These are phyloP conservation scores for Austroboletus novae-zelandiae DNA, from an alignment of 1,284 basidiomycete genomes.

Conservation along the genomic window DNA sequence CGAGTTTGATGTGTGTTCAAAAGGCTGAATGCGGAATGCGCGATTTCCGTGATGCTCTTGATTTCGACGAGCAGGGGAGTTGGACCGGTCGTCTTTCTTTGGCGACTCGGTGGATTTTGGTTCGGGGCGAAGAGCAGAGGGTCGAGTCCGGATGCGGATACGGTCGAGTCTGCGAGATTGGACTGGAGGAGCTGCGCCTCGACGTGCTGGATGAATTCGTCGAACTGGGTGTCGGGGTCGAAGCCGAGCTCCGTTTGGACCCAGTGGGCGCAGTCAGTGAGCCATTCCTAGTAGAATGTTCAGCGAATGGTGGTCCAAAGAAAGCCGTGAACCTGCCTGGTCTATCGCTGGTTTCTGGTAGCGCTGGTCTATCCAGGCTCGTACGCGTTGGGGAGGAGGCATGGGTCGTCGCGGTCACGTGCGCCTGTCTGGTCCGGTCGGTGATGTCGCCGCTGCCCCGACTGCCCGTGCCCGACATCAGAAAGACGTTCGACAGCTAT, in stretches of 20 bases:
- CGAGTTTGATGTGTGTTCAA: constrained; percentile 62
- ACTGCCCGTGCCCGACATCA: constrained; percentile 84
- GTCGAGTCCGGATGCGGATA: constrained; percentile 61
- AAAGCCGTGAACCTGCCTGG: constrained; percentile 37
- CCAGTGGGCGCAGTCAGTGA: constrained; percentile 67
- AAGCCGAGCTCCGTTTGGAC: constrained; percentile 48
- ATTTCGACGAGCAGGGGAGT: constrained; percentile 67
- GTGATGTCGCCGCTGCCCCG: constrained; percentile 42
- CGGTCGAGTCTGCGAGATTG: constrained; percentile 65
- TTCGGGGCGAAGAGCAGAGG: constrained; percentile 41
- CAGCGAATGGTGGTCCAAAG: not conserved
- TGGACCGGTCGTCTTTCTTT: constrained; percentile 34
- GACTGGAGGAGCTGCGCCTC: constrained; percentile 70
- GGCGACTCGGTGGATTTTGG: constrained; percentile 7
- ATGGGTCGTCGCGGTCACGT: constrained; percentile 15
- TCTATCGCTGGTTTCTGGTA: constrained; percentile 58
- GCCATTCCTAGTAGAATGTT: constrained; percentile 56
- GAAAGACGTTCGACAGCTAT: constrained; percentile 78
- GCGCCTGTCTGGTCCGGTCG: constrained; percentile 18
- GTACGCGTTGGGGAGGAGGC: constrained; percentile 24
- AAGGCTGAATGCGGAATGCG: constrained; percentile 65
- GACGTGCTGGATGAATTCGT: constrained; percentile 49
- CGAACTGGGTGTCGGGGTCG: constrained; percentile 43
- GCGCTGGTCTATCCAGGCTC: constrained; percentile 44
- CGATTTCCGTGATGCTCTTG: constrained; percentile 70